Evolutionary conservation across 192 early-diverging fungal species (phyloP), one percentile per base, ranked within the genome.

Genomic region (Coemansia sp.): DNA sequence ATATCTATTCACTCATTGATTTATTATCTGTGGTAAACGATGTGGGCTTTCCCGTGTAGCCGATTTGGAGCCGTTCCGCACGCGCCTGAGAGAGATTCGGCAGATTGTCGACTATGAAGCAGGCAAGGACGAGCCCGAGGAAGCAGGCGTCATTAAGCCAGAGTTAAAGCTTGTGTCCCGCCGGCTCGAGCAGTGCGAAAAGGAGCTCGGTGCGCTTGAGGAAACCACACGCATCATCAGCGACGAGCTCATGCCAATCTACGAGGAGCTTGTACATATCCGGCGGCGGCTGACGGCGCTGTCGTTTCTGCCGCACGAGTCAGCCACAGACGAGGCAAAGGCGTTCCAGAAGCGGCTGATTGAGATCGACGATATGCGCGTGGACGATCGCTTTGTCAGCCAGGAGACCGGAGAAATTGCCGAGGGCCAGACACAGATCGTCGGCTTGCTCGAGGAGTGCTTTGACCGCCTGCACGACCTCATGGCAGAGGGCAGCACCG

Each of bases 381-480:
- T 88, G 13, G 91, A 94, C 66, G 94, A 93, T 68, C 91, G 89
- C 67, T 96, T 91, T 72, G 63, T 93, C 34, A 80, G 86, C 10
- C 71, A 69, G 23, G 63, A 67, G 9, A 81, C 90, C 66, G 93
- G 93, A 4, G 67, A 64, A 7, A 84, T 93, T 29, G 84, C 90
- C 6, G 70, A 89, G 25, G 94, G 94, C n/a, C 94, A 96, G 62
- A 89, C 92, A 9, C 86, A 87, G n/a, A 88, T 96, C 28, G 88
- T 92, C 23, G 87, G 86, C 1, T 68, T 96, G 21, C 56, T 96
- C 53, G 93, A 94, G 66, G 83, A 89, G 71, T 89, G 87, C 68
- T 94, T 90, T 63, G 92, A 92, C 51, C 86, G 90, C 39, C 81
- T 88, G 21, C 91, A 96, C 67, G 93, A 96, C 61, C 59, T 93